phyloP scores from a whole-genome alignment of 2,329 filamentous ascomycete species.

The Emericellopsis cladophorae region DNA sequence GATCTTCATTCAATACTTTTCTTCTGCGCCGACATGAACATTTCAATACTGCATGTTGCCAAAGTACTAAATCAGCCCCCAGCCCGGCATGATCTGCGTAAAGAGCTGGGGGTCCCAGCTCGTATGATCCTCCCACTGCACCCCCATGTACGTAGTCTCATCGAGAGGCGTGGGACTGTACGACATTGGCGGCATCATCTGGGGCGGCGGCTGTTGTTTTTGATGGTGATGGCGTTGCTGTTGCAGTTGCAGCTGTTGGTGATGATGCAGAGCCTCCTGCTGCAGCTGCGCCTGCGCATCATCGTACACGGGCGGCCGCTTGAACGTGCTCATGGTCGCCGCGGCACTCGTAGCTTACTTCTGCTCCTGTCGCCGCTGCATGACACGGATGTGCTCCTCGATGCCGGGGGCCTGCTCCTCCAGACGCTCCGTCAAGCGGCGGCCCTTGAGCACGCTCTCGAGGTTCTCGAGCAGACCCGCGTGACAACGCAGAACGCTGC shows the following conservation, averaged over 20 bases:
- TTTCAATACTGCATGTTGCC: no score
- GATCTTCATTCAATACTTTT: no score
- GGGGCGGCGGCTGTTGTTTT: no score
- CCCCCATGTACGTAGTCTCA: no score
- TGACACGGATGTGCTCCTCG: not conserved
- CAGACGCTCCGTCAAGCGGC: not conserved
- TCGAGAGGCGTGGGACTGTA: no score
- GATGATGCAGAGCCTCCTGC: no score
- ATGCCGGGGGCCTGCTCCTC: not conserved
- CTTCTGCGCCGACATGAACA: no score
- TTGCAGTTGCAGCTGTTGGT: not conserved
- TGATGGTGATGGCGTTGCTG: not conserved
- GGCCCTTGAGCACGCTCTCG: not conserved
- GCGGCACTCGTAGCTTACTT: not conserved
- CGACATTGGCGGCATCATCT: no score
- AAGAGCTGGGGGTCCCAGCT: no score
- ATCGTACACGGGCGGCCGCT: not conserved
- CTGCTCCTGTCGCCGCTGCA: not conserved
- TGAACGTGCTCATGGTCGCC: not conserved
- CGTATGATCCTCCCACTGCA: no score
- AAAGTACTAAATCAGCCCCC: no score
- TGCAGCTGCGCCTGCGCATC: not conserved
- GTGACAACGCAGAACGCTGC: not conserved
- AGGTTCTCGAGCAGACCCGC: not conserved
- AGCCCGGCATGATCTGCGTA: no score